These are phyloP conservation scores for Nemania abortiva DNA, from an alignment of 2,329 filamentous ascomycete genomes.

Conservation along the genomic window DNA sequence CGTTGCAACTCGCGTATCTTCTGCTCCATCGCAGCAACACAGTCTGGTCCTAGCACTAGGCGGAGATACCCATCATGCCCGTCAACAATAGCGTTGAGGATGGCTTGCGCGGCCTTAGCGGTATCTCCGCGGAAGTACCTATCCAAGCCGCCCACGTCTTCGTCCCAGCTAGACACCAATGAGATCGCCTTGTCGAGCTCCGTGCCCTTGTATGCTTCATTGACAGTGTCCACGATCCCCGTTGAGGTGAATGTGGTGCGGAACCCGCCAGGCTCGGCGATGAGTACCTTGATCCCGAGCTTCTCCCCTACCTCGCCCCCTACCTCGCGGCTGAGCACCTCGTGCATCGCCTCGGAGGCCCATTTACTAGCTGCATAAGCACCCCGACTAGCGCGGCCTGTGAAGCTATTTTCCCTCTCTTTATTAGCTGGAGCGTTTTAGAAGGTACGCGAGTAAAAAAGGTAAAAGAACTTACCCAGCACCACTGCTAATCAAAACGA, in stretches of 20 bases:
- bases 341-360: constrained; percentile 34
- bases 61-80: constrained; percentile 35
- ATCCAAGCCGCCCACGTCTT: constrained; percentile 16
- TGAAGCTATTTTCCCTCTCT: constrained; percentile 33
- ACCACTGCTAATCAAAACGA: constrained; percentile 35
- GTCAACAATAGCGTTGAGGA: constrained; percentile 31
- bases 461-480: constrained; percentile 26
- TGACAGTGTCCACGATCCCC: constrained; percentile 26
- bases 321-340: constrained; percentile 33
- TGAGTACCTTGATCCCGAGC: constrained; percentile 35
- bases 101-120: constrained; percentile 30
- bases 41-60: constrained; percentile 31
- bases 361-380: constrained; percentile 36
- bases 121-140: constrained; percentile 30
- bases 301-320: constrained; percentile 30
- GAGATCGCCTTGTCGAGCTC: constrained; percentile 28
- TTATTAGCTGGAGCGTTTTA: constrained; percentile 18
- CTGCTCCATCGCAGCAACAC: constrained; percentile 31
- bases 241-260: constrained; percentile 30
- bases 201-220: constrained; percentile 34
- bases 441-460: constrained; percentile 8
- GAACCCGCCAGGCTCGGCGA: constrained; percentile 36
- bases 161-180: constrained; percentile 20
- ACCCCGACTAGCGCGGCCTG: constrained; percentile 28
- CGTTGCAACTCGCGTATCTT: constrained; percentile 30